Percentiles rank a stretch among this genome's conserved stretches.
phyloP scores from a whole-genome alignment of 306 rosid species.

The Fagus crenata region DNA sequence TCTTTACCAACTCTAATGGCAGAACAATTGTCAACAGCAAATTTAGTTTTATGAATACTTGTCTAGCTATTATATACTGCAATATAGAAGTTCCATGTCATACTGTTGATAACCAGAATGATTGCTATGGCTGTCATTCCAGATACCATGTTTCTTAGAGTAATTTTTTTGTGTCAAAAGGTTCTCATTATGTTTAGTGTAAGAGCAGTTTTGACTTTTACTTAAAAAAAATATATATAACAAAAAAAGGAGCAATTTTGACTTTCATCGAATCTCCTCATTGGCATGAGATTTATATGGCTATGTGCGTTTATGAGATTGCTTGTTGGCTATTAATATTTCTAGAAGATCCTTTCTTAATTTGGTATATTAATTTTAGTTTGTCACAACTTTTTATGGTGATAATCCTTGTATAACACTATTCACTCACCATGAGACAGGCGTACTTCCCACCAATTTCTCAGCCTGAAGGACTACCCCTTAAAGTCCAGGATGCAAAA shows the following conservation, averaged over 20 bases:
- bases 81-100: background rate
- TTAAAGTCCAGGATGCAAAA: conserved; percentile 88
- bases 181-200: background rate
- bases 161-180: background rate
- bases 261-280: background rate
- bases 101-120: background rate
- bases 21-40: background rate
- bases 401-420: conserved; percentile 11
- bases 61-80: background rate
- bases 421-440: conserved; percentile 49
- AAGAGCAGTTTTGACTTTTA: background rate
- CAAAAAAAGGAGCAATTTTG: background rate
- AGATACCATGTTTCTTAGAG: background rate
- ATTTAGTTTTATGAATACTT: background rate
- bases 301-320: background rate
- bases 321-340: background rate
- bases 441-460: conserved; percentile 97
- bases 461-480: conserved; percentile 96
- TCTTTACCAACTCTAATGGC: background rate
- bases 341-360: background rate
- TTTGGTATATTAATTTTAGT: background rate
- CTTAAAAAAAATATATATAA: no score
- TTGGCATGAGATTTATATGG: conserved; percentile 9
- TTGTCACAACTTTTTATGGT: background rate
- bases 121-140: background rate